Percentiles rank a stretch among this genome's conserved stretches.
Conservation (phyloP, 208 protist species). For the Tritrichomonas musculus region DNA sequence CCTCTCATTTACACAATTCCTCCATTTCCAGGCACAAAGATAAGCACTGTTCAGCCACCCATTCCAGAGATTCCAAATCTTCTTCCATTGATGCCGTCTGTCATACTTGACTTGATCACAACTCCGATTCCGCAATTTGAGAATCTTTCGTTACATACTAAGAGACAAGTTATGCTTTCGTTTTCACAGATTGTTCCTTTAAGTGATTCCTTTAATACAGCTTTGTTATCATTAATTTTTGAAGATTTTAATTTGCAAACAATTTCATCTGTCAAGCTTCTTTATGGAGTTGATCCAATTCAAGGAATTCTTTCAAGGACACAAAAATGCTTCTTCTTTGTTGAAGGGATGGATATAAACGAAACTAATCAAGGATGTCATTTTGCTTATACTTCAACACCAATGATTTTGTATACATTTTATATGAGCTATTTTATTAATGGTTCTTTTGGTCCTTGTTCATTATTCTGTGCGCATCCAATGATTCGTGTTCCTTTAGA, state of each 20-base stretch:
- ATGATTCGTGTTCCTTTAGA: not conserved
- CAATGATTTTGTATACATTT: not conserved
- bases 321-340: not conserved
- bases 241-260: not conserved
- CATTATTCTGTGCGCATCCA: not conserved
- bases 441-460: not conserved
- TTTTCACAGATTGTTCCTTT: not conserved
- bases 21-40: not conserved
- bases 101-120: not conserved
- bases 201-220: not conserved
- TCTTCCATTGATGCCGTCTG: not conserved
- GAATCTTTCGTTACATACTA: not conserved
- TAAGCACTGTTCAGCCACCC: not conserved
- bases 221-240: not conserved
- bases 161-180: not conserved
- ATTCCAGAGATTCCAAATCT: not conserved
- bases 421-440: not conserved
- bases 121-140: not conserved
- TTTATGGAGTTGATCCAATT: conserved; percentile 22
- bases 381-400: too few relatives aligned
- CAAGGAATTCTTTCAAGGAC: not conserved
- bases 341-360: not conserved
- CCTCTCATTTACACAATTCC: not conserved
- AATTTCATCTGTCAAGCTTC: not conserved
- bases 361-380: too few relatives aligned